A percentile compares a stretch with the other conserved stretches of the same genome.
Evolutionary conservation across 2,329 filamentous ascomycete genomes (phyloP).

Genomic region (Phialophora expanda): DNA sequence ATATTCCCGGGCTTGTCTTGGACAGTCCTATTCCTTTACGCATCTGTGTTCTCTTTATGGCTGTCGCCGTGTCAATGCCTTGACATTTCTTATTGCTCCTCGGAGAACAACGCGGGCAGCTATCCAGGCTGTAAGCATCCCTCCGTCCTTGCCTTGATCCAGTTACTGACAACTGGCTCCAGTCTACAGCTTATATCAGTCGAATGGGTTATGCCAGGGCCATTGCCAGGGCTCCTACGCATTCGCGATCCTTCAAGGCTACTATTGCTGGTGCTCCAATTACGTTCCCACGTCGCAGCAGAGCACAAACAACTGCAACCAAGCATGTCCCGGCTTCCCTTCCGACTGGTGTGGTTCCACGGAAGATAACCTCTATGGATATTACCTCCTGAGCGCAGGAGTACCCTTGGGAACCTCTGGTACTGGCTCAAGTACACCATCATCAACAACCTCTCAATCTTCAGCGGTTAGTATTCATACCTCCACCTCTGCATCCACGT

Average conservation of each 20-base stretch:
- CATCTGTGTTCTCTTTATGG: slow-evolving; percentile 18
- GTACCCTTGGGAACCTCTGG: slow-evolving; percentile 36
- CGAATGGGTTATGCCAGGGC: slow-evolving; percentile 51
- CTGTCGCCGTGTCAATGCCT: slow-evolving; percentile 31
- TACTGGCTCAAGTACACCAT: slow-evolving; percentile 28
- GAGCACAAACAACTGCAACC: slow-evolving; percentile 46
- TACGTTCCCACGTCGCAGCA: slow-evolving; percentile 49
- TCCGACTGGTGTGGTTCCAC: slow-evolving; percentile 52
- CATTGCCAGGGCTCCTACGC: slow-evolving; percentile 51
- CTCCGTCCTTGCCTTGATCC: background rate
- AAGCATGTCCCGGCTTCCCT: slow-evolving; percentile 55
- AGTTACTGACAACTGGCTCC: slow-evolving; percentile 25
- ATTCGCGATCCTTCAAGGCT: slow-evolving; percentile 53
- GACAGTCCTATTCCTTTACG: slow-evolving; percentile 16
- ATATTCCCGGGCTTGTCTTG: slow-evolving; percentile 5
- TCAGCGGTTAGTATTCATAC: slow-evolving; percentile 39
- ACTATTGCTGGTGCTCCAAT: slow-evolving; percentile 57
- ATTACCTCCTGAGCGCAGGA: slow-evolving; percentile 46
- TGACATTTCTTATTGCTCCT: slow-evolving; percentile 50
- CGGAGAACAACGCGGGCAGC: slow-evolving; percentile 51
- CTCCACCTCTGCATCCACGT: slow-evolving; percentile 26
- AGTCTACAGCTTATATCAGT: slow-evolving; percentile 52
- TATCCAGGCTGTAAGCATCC: slow-evolving; percentile 45
- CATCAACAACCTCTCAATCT: slow-evolving; percentile 39
- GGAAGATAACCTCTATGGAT: slow-evolving; percentile 49